Evolutionary conservation across 768 basidiomycete genomes (phyloP), one percentile per base, ranked within the genome.

Genomic region (Suillus bovinus): DNA sequence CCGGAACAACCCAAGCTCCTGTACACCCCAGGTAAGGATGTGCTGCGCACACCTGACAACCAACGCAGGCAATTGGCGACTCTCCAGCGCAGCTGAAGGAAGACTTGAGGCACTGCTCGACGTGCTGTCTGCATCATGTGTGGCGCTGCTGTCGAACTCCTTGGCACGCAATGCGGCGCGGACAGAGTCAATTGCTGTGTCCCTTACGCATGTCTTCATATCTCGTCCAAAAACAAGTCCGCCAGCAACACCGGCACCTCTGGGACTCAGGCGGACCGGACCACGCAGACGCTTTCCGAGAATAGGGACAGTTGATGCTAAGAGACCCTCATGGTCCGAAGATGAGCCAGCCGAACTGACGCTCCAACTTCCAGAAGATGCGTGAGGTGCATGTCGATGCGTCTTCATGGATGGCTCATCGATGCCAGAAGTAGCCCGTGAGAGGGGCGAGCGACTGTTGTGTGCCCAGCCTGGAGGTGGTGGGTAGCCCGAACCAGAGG

Each of bases 1-100:
- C 93, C 92, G 84, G 72, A 94, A 94, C 49, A 94, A 77, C 4
- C 93, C 93, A 72, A 94, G 91, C 72, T 94, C 93, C 71, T 91
- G 85, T 14, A 94, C 75, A 52, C 93, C 93, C 91, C 93, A 94
- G 27, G 82, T 77, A 70, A 91, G 75, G 60, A 94, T 70, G 76
- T 94, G 93, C 69, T 94, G 90, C 4, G 89, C 87, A 73, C 92
- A 95, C 61, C 93, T 80, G 56, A 90, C 86, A 31, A 93, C 86
- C 27, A 95, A 76, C 0, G 91, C 92, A 46, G 93, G 91, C 44
- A 95, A 67, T 68, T 75, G 74, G 49, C 86, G 78, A 56, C 70
- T 73, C 70, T 87, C 86, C 63, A 88, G 64, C 16, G 74, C 55
- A 14, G 58, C 61, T 44, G 67, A 70, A 27, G 70, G 70, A 24